A percentile compares a stretch with the other conserved stretches of the same genome.
Evolutionary conservation across 176 grass and related monocot genomes (phyloP).

Genomic region (Hsuehochloa calcarea): DNA sequence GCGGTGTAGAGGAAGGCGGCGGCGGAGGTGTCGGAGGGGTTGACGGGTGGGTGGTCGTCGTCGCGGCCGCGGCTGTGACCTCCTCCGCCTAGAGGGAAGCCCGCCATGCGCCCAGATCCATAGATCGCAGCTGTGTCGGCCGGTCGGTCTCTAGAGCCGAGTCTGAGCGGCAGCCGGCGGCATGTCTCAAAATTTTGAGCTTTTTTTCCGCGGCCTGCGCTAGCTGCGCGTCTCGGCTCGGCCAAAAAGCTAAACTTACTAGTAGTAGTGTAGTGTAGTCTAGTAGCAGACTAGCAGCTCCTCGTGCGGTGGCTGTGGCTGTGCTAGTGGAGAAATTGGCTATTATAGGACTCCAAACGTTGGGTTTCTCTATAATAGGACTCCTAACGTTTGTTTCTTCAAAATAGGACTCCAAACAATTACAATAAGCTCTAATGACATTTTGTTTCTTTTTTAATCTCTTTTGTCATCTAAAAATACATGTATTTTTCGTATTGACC

Average conservation of each 20-base stretch:
- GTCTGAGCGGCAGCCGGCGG: not conserved
- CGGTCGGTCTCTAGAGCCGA: not conserved
- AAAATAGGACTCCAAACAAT: too few species aligned
- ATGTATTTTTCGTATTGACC: too few species aligned
- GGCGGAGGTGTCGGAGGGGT: constrained; percentile 18
- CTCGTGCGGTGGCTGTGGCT: not conserved
- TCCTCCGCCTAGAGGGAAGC: constrained; percentile 82
- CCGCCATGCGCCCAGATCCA: constrained; percentile 83
- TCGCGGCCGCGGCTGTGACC: constrained; percentile 26
- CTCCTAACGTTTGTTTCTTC: too few species aligned
- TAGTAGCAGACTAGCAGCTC: not conserved
- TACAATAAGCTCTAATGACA: too few species aligned
- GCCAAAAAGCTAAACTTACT: not conserved
- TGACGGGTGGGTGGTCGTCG: constrained; percentile 7
- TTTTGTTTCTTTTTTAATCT: too few species aligned
- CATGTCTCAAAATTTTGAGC: not conserved
- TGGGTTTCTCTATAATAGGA: too few species aligned
- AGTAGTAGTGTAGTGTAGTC: not conserved
- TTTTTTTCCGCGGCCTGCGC: not conserved
- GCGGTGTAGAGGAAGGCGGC: constrained; percentile 52
- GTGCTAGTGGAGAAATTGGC: too few species aligned
- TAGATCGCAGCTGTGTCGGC: constrained; percentile 39
- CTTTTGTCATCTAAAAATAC: too few species aligned
- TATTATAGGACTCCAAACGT: too few species aligned
- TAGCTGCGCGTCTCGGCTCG: not conserved